These are phyloP conservation scores for Metschnikowia borealis DNA, from an alignment of 805 yeast genomes.

Conservation along the genomic window DNA sequence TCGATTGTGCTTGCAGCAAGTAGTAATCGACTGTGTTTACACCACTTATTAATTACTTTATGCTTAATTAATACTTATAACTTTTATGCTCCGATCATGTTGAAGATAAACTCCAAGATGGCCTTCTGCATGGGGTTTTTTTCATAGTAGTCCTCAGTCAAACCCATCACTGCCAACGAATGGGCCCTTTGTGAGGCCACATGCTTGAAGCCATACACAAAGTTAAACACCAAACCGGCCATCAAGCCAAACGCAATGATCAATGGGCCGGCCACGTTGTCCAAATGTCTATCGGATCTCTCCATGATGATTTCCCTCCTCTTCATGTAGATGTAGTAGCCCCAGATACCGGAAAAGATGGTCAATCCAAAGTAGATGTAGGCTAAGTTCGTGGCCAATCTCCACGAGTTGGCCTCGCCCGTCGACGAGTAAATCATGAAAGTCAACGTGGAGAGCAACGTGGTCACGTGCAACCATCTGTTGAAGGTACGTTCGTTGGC, in stretches of 20 bases:
- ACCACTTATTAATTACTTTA: background rate
- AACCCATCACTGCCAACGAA: constrained; percentile 20
- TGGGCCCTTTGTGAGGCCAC: constrained; percentile 18
- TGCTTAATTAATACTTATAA: background rate
- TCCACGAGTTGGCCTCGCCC: constrained; percentile 57
- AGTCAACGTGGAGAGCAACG: constrained; percentile 78
- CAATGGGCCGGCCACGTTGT: constrained; percentile 86
- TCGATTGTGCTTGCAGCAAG: too few relatives aligned
- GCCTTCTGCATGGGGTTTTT: constrained; percentile 31
- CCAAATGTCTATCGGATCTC: constrained; percentile 84
- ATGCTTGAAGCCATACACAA: constrained; percentile 53
- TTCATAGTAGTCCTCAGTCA: constrained; percentile 27
- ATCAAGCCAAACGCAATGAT: constrained; percentile 68
- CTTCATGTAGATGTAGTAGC: constrained; percentile 68
- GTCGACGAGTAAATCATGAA: constrained; percentile 80
- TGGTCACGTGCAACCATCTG: constrained; percentile 89
- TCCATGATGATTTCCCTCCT: constrained; percentile 71
- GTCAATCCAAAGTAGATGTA: constrained; percentile 78
- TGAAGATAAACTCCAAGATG: constrained; percentile 34
- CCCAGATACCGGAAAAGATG: constrained; percentile 84
- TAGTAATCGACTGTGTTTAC: too few relatives aligned
- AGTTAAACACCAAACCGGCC: constrained; percentile 65
- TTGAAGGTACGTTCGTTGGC: constrained; percentile 97
- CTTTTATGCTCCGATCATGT: constrained; percentile 19
- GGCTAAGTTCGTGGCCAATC: constrained; percentile 65